Conservation (phyloP, 2,329 filamentous ascomycete species). For the Lasiodiplodia gonubiensis region DNA sequence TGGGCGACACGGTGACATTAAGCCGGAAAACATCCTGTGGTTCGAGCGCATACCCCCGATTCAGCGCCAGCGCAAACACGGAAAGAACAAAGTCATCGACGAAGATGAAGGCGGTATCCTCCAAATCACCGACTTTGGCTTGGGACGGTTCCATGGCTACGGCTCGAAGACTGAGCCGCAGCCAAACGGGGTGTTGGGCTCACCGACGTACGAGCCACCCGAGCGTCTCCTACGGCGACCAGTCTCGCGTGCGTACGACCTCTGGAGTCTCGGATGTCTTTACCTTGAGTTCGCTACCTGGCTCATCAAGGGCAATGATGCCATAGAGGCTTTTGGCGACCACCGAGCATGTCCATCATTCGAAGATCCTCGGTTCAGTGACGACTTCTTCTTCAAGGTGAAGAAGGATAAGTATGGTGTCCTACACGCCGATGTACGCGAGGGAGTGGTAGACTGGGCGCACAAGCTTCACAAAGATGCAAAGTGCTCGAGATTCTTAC, state of each 20-base stretch:
- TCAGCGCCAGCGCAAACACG: not conserved
- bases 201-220: constrained; percentile 48
- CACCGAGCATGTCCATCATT: not conserved
- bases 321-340: constrained; percentile 28
- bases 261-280: constrained; percentile 42
- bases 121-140: constrained; percentile 44
- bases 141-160: constrained; percentile 42
- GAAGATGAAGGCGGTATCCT: constrained; percentile 31
- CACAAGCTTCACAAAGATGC: not conserved
- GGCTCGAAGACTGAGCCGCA: constrained; percentile 40
- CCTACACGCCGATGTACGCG: not conserved
- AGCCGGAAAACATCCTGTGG: constrained; percentile 47
- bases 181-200: constrained; percentile 26
- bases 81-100: too few species aligned
- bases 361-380: not conserved
- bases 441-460: not conserved
- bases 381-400: constrained; percentile 3
- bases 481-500: not conserved
- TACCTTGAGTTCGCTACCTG: constrained; percentile 40
- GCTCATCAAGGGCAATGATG: constrained; percentile 32
- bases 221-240: constrained; percentile 40
- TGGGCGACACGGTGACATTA: constrained; percentile 46
- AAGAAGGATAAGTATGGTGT: not conserved
- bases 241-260: constrained; percentile 46
- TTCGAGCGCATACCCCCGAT: constrained; percentile 29